Conservation (phyloP, 345 rosid genomes). For the Cardiospermum halicacabum region DNA sequence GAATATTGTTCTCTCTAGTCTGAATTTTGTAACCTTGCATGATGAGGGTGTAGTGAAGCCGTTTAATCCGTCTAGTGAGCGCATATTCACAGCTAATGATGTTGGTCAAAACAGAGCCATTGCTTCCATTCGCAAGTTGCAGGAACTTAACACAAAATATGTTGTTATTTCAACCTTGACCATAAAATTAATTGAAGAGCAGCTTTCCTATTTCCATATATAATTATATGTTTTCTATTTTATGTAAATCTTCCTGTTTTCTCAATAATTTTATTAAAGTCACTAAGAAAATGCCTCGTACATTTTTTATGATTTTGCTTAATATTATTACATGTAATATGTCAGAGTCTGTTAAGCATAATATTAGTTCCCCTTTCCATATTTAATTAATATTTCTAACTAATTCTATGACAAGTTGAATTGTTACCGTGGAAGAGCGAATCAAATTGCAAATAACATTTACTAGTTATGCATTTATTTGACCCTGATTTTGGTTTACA, state of each 20-base stretch:
- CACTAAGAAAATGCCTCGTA: not conserved
- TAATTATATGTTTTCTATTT: not conserved
- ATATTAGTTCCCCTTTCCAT: not conserved
- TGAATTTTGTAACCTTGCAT: conserved; percentile 93
- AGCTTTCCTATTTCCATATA: conserved; percentile 86
- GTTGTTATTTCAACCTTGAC: conserved; percentile 72
- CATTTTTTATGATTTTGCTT: not conserved
- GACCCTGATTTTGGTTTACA: not conserved
- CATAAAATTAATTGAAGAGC: conserved; percentile 58
- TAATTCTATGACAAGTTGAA: not conserved
- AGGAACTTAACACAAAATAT: conserved; percentile 93
- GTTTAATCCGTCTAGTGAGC: conserved; percentile 91
- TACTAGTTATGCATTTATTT: not conserved
- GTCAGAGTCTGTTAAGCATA: not conserved
- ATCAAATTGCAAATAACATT: not conserved
- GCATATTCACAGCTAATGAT: conserved; percentile 75
- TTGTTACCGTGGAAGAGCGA: not conserved
- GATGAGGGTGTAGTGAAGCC: conserved; percentile 76
- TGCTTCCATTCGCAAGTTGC: conserved; percentile 89
- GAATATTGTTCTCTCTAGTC: conserved; percentile 95
- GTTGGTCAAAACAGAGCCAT: conserved; percentile 89
- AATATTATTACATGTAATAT: not conserved
- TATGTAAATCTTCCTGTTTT: not conserved
- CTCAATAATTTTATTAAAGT: not conserved
- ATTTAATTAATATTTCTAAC: not conserved